phyloP scores from a whole-genome alignment of 306 rosid genomes.

The Gastrolobium bilobum region DNA sequence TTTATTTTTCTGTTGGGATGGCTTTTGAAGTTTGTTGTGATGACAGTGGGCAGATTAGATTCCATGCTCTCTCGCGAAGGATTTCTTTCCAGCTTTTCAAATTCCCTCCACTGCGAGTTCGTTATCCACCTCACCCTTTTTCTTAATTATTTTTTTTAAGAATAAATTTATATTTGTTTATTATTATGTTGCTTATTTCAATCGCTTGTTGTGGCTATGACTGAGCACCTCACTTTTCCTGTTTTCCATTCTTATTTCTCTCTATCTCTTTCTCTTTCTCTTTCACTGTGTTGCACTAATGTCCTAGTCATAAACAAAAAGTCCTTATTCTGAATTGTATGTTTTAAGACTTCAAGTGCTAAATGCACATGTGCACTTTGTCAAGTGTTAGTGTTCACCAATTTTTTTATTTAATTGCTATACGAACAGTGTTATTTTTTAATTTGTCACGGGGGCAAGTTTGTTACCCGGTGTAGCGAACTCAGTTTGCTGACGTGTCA shows the following conservation, averaged over 20 bases:
- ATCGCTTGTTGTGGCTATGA: constrained; percentile 32
- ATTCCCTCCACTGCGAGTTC: constrained; percentile 54
- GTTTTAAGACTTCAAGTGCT: constrained; percentile 2
- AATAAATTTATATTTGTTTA: constrained; percentile 1
- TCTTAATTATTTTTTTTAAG: background rate
- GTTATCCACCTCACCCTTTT: constrained; percentile 53
- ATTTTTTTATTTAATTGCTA: no score
- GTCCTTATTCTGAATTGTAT: constrained; percentile 33
- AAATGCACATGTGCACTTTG: constrained; percentile 43
- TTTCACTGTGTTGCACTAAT: background rate
- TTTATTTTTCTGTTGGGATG: background rate
- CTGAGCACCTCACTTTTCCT: constrained; percentile 31
- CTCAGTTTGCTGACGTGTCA: no score
- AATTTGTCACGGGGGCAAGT: no score
- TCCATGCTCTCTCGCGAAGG: constrained; percentile 82
- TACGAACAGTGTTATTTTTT: no score
- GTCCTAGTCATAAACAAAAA: constrained; percentile 29
- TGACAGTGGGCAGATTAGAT: constrained; percentile 62
- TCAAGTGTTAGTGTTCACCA: no score
- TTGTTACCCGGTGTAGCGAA: no score
- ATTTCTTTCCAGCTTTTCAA: constrained; percentile 53
- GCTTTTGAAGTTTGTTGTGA: constrained; percentile 40
- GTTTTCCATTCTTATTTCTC: background rate
- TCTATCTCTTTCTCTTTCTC: background rate
- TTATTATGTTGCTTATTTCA: constrained; percentile 1